Conservation (phyloP, 495 filamentous ascomycete species). For the Penicillium diatomitis region DNA sequence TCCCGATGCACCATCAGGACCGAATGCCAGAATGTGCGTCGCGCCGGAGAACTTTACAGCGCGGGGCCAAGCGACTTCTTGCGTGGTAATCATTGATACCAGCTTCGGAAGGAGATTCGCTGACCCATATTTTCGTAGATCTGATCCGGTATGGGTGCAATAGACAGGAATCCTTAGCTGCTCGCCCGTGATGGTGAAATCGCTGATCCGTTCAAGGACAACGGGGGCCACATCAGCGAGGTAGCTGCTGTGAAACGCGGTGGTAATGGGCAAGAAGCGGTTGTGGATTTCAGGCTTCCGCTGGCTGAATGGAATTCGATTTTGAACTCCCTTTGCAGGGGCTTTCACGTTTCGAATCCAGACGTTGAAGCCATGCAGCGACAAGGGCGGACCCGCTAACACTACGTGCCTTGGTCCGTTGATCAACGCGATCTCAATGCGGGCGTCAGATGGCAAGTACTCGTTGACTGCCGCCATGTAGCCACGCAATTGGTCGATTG, state of each 20-base stretch:
- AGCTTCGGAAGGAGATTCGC: constrained; percentile 53
- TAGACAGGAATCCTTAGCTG: neutral
- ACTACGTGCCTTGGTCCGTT: constrained; percentile 96
- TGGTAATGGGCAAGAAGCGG: constrained; percentile 91
- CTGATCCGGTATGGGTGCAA: constrained; percentile 49
- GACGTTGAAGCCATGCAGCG: constrained; percentile 87
- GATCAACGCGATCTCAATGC: constrained; percentile 87
- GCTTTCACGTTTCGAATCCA: constrained; percentile 93
- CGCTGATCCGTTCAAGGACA: constrained; percentile 79
- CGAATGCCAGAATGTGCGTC: constrained; percentile 92
- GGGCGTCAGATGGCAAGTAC: constrained; percentile 81
- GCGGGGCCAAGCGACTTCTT: constrained; percentile 88
- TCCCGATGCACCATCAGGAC: constrained; percentile 90
- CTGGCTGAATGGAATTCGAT: constrained; percentile 84
- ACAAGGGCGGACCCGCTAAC: constrained; percentile 89
- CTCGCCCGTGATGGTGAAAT: constrained; percentile 64
- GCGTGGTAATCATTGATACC: constrained; percentile 88
- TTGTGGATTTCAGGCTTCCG: constrained; percentile 58
- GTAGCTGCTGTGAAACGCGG: constrained; percentile 95
- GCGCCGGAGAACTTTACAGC: constrained; percentile 69
- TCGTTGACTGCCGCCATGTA: constrained; percentile 93
- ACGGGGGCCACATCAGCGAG: constrained; percentile 68
- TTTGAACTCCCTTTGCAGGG: constrained; percentile 90
- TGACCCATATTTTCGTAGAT: constrained; percentile 44
- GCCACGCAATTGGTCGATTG: constrained; percentile 53